Evolutionary conservation across 139 green algal genomes (phyloP).

Genomic region (Deuterostichococcus epilithicus): DNA sequence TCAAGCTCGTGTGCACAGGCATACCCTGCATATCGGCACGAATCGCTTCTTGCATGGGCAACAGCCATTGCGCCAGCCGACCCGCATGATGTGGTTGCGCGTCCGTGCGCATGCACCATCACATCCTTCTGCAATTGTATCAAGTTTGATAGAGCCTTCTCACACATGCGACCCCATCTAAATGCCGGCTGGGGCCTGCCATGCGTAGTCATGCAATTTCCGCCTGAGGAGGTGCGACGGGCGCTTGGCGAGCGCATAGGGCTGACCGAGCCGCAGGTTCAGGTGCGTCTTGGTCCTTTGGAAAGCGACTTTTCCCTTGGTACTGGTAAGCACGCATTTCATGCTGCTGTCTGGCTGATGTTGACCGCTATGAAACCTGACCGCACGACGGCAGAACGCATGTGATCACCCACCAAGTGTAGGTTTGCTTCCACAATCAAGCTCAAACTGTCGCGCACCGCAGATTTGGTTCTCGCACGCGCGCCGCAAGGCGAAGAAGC

Average conservation of each 20-base stretch:
- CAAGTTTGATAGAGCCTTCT: too few species aligned
- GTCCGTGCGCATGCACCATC: too few species aligned
- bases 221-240: constrained; percentile 42
- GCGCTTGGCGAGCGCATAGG: constrained; percentile 56
- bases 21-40: too few species aligned
- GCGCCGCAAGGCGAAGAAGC: constrained; percentile 48
- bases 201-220: constrained; percentile 56
- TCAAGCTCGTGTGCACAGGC: too few species aligned
- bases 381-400: background rate
- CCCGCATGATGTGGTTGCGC: too few species aligned
- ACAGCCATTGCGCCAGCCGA: too few species aligned
- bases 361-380: background rate
- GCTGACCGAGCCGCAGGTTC: constrained; percentile 69
- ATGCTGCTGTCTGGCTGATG: background rate
- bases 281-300: constrained; percentile 29
- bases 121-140: too few species aligned
- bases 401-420: background rate
- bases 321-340: background rate
- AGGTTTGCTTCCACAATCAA: background rate
- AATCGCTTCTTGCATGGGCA: too few species aligned
- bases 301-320: too few species aligned
- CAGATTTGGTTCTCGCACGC: constrained; percentile 71
- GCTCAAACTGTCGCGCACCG: too few species aligned
- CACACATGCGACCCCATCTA: too few species aligned
- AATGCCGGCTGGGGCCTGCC: background rate